phyloP scores from a whole-genome alignment of 257 asterid species.

The Verbena officinalis region DNA sequence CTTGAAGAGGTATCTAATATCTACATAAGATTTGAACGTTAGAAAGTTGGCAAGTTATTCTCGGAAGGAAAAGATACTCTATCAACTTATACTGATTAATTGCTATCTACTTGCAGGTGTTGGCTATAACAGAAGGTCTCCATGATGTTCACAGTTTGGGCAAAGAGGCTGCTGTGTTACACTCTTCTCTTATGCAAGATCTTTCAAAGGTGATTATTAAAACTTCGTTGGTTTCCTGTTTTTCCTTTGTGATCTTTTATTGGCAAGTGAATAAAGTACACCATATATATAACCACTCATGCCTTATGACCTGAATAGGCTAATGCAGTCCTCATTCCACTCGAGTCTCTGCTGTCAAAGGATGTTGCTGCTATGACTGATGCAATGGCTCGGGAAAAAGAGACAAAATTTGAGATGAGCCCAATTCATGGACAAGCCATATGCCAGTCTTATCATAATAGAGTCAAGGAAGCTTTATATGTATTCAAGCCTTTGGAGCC shows the following conservation, averaged over 20 bases:
- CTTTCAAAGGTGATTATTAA: constrained; percentile 68
- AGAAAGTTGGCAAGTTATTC: background rate
- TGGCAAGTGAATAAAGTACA: constrained; percentile 20
- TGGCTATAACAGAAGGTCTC: constrained; percentile 95
- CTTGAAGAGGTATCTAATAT: constrained; percentile 81
- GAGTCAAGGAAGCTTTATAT: constrained; percentile 72
- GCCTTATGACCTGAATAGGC: constrained; percentile 59
- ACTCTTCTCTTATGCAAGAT: constrained; percentile 75
- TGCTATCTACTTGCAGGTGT: constrained; percentile 56
- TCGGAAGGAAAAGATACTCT: background rate
- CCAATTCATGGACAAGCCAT: constrained; percentile 97
- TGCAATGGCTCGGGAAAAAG: constrained; percentile 73
- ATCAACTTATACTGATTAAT: background rate
- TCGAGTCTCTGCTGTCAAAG: constrained; percentile 81
- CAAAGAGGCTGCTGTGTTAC: constrained; percentile 89
- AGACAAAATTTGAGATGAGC: constrained; percentile 70
- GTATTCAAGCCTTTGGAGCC: constrained; percentile 81
- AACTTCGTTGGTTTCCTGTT: constrained; percentile 21
- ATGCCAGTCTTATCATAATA: constrained; percentile 79
- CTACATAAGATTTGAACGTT: constrained; percentile 28
- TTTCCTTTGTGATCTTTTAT: constrained; percentile 18
- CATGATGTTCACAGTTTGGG: constrained; percentile 92
- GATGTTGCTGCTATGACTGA: constrained; percentile 89
- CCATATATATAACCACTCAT: constrained; percentile 15
- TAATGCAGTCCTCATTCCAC: constrained; percentile 82